These are phyloP conservation scores for Cryphonectria naterciae DNA, from an alignment of 2,329 filamentous ascomycete species.

Conservation along the genomic window DNA sequence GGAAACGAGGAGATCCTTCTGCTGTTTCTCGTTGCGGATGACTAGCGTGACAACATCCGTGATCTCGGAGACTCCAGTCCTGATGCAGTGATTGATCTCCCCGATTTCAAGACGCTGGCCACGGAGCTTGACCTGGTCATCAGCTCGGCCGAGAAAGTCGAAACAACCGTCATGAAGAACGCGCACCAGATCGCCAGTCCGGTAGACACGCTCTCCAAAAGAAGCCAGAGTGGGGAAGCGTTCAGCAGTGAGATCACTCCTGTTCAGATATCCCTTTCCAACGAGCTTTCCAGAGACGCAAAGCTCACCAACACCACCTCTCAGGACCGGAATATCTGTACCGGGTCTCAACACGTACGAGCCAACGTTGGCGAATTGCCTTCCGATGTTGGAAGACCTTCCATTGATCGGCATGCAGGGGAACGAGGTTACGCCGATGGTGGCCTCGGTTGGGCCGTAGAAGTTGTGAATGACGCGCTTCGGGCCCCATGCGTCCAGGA, in stretches of 20 bases:
- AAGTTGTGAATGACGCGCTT: slow-evolving; percentile 86
- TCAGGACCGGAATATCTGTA: slow-evolving; percentile 71
- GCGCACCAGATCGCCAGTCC: slow-evolving; percentile 86
- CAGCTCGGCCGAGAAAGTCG: slow-evolving; percentile 83
- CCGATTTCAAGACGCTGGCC: slow-evolving; percentile 88
- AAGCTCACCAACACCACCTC: slow-evolving; percentile 82
- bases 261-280: slow-evolving; percentile 85
- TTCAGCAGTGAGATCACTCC: slow-evolving; percentile 74
- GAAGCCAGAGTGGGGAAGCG: slow-evolving; percentile 69
- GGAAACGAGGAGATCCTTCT: slow-evolving; percentile 82
- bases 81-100: slow-evolving; percentile 87
- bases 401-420: slow-evolving; percentile 78
- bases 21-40: slow-evolving; percentile 68
- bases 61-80: slow-evolving; percentile 58
- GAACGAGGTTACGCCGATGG: slow-evolving; percentile 90
- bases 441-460: slow-evolving; percentile 90
- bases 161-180: slow-evolving; percentile 80
- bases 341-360: slow-evolving; percentile 75
- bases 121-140: slow-evolving; percentile 90
- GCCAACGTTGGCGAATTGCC: slow-evolving; percentile 85
- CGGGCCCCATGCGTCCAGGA: slow-evolving; percentile 82
- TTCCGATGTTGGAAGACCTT: slow-evolving; percentile 85
- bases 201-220: slow-evolving; percentile 70
- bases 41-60: slow-evolving; percentile 79
- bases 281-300: slow-evolving; percentile 87